Evolutionary conservation across 2,329 filamentous ascomycete species (phyloP), one percentile per base, ranked within the genome.

Genomic region (Fusarium floridanum): DNA sequence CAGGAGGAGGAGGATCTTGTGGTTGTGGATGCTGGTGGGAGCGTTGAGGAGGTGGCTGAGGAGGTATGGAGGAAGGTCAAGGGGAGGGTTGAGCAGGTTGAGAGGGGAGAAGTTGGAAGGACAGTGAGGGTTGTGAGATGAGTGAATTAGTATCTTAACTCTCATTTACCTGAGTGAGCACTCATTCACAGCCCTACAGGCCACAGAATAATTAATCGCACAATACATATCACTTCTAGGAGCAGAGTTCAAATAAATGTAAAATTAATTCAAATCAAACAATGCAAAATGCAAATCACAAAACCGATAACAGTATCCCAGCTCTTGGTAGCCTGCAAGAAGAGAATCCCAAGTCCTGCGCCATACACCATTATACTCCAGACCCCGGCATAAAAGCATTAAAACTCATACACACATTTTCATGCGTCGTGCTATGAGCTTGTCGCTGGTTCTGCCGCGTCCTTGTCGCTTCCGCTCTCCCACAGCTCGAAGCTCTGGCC

Each of bases 391-490:
- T 61, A 59, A 41, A 43, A 61, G 27, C 57, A 60, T 29, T 27
- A 41, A n/a, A n/a, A 22, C 61, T 71, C 68, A 64, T 70, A 24
- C 12, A 60, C 67, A 70, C 20, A 17, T 24, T 63, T 65, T 61
- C 60, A 72, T 68, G 34, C 56, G n/a, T 59, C 32, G 66, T 59
- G 24, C 71, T 43, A 80, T 73, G 79, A 81, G 57, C 74, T 78
- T 1, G 74, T 66, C 20, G 66, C 56, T n/a, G 69, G 64, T 67
- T 87, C 86, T 2, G 81, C 78, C 66, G 90, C 91, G 57, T 90
- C 92, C 73, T 90, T 89, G 29, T 88, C 87, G 81, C 91, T 93
- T 29, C 86, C 88, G 78, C 91, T 93, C 82, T 94, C 92, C 91
- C 92, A 94, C 17, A 94, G 86, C 76, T 93, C 91, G 77, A 94